phyloP scores from a whole-genome alignment of 805 yeast species.

The Ogataea paraovalis region DNA sequence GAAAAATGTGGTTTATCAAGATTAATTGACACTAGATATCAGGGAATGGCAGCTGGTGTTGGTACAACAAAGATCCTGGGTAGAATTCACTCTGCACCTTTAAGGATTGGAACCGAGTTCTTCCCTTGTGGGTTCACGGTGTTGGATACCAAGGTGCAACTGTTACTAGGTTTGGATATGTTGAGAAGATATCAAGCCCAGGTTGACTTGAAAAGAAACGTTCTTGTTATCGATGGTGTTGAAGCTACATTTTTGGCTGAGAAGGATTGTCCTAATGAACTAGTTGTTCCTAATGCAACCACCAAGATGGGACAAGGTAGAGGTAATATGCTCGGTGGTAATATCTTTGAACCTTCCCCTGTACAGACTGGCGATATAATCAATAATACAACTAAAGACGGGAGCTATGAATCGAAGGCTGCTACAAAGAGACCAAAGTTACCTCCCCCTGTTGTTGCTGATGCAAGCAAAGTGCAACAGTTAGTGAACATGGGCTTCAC shows the following conservation, averaged over 20 bases:
- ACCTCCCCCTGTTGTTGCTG: conserved; percentile 16
- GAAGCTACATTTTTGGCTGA: conserved; percentile 73
- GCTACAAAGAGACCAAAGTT: conserved; percentile 22
- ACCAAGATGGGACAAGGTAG: conserved; percentile 8
- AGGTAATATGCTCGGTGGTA: conserved; percentile 33
- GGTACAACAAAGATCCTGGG: conserved; percentile 80
- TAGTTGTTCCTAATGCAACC: conserved; percentile 15
- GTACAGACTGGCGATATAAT: not conserved
- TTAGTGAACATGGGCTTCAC: conserved; percentile 71
- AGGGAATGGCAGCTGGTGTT: conserved; percentile 86
- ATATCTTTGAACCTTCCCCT: conserved; percentile 22
- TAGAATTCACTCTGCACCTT: conserved; percentile 81
- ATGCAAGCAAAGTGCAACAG: conserved; percentile 33
- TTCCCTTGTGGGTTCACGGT: conserved; percentile 70
- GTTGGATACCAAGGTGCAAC: conserved; percentile 66
- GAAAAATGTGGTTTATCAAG: conserved; percentile 65
- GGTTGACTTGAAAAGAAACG: conserved; percentile 67
- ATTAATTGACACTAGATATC: conserved; percentile 73
- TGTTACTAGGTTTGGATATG: conserved; percentile 88
- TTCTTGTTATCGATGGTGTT: conserved; percentile 65
- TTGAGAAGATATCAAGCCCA: conserved; percentile 80
- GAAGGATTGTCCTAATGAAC: conserved; percentile 54
- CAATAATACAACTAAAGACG: not conserved
- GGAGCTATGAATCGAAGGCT: conserved; percentile 14
- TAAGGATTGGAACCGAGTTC: conserved; percentile 63